phyloP scores from a whole-genome alignment of 1,284 basidiomycete species.

The Cutaneotrichosporon cyanovorans region DNA sequence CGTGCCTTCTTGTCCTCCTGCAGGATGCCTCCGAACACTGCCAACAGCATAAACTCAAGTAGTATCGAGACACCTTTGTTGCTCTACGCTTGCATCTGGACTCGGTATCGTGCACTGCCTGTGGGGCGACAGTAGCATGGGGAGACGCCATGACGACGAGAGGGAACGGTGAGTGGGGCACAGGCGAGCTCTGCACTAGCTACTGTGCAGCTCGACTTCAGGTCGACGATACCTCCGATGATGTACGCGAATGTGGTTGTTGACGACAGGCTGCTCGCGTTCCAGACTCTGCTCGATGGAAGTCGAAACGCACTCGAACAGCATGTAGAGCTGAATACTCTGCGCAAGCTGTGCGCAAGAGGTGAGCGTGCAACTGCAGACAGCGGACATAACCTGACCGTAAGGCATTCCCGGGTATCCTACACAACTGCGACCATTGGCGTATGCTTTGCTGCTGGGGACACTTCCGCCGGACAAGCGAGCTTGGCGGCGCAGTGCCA shows the following conservation, averaged over 20 bases:
- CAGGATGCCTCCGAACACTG: too few relatives aligned
- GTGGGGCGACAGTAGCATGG: background rate
- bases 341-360: constrained; percentile 34
- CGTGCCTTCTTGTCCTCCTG: too few relatives aligned
- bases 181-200: background rate
- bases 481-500: constrained; percentile 27
- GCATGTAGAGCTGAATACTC: constrained; percentile 29
- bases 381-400: background rate
- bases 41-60: too few relatives aligned
- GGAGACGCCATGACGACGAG: background rate
- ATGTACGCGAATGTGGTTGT: too few relatives aligned
- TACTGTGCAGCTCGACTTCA: background rate
- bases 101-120: too few relatives aligned
- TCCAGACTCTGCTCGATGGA: constrained; percentile 38
- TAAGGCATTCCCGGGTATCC: constrained; percentile 41
- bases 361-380: constrained; percentile 20
- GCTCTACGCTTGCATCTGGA: too few relatives aligned
- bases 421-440: constrained; percentile 37
- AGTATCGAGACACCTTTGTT: too few relatives aligned
- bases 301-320: constrained; percentile 27
- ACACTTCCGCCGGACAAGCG: constrained; percentile 30
- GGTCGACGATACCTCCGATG: too few relatives aligned
- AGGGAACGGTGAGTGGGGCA: background rate
- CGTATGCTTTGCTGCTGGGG: constrained; percentile 40
- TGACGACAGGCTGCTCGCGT: constrained; percentile 33